phyloP scores from a whole-genome alignment of 2,329 filamentous ascomycete genomes.

The Ramularia collo-cygni region DNA sequence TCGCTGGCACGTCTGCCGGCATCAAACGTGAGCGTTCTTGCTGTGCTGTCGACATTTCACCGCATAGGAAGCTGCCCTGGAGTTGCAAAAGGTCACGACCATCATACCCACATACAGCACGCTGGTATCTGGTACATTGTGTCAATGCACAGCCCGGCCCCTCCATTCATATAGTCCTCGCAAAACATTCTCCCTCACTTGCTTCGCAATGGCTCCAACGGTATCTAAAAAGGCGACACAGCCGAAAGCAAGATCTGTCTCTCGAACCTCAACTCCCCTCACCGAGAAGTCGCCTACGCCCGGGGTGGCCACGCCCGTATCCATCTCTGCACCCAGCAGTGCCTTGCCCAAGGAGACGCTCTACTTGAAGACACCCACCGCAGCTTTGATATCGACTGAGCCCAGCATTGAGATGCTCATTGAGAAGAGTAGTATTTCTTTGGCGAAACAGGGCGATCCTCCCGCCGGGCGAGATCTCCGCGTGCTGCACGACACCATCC shows the following conservation, averaged over 20 bases:
- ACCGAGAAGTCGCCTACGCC: slow-evolving; percentile 42
- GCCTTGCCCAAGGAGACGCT: slow-evolving; percentile 48
- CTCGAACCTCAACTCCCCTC: slow-evolving; percentile 68
- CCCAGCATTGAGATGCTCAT: slow-evolving; percentile 64
- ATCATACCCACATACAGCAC: no score
- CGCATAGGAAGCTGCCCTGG: no score
- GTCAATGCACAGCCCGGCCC: background rate
- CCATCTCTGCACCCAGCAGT: slow-evolving; percentile 41
- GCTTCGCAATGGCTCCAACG: slow-evolving; percentile 15
- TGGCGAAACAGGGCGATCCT: slow-evolving; percentile 33
- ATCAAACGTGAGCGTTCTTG: no score
- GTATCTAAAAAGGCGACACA: slow-evolving; percentile 27
- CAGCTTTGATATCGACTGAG: slow-evolving; percentile 46
- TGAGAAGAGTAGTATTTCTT: slow-evolving; percentile 52
- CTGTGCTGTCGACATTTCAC: no score
- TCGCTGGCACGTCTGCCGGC: no score
- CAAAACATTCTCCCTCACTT: background rate
- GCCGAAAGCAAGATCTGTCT: slow-evolving; percentile 50
- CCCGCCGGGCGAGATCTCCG: slow-evolving; percentile 58
- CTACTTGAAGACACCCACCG: slow-evolving; percentile 55
- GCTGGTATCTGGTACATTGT: background rate
- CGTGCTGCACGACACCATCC: slow-evolving; percentile 58
- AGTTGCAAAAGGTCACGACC: no score
- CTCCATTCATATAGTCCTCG: slow-evolving; percentile 1
- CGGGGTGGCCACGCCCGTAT: slow-evolving; percentile 55